Evolutionary conservation across 2,329 filamentous ascomycete genomes (phyloP).

Genomic region (Talaromyces funiculosus): DNA sequence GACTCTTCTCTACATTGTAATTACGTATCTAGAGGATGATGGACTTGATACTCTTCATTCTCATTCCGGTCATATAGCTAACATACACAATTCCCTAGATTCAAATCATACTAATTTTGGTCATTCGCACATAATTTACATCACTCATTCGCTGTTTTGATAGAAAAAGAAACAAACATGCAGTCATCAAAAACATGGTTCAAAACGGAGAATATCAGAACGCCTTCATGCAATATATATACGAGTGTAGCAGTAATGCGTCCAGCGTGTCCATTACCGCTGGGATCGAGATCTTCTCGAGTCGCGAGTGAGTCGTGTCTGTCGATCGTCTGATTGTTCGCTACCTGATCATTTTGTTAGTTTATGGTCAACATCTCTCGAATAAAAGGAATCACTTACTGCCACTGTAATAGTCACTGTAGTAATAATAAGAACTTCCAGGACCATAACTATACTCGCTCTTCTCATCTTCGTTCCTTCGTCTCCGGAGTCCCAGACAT

Average conservation of each 20-base stretch:
- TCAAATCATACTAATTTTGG: background rate
- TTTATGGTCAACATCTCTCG: background rate
- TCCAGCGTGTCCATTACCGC: background rate
- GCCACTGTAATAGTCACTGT: constrained; percentile 37
- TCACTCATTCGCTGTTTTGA: background rate
- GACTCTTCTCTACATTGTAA: no score
- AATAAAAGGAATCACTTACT: constrained; percentile 27
- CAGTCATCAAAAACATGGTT: background rate
- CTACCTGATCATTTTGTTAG: constrained; percentile 32
- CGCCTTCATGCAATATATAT: constrained; percentile 1
- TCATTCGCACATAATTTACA: background rate
- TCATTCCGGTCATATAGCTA: background rate
- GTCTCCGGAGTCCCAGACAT: constrained; percentile 42
- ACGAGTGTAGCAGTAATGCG: background rate
- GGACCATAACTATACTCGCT: constrained; percentile 28
- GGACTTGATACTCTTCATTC: background rate
- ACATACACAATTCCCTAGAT: background rate
- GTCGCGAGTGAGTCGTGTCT: constrained; percentile 27
- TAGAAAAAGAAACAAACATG: background rate
- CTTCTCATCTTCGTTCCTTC: constrained; percentile 33
- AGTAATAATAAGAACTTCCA: constrained; percentile 36
- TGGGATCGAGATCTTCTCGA: constrained; percentile 17
- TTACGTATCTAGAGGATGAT: no score
- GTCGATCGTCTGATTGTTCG: constrained; percentile 35
- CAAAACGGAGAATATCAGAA: background rate